phyloP scores from a whole-genome alignment of 2,329 filamentous ascomycete species.

The Pseudogymnoascus sp. region DNA sequence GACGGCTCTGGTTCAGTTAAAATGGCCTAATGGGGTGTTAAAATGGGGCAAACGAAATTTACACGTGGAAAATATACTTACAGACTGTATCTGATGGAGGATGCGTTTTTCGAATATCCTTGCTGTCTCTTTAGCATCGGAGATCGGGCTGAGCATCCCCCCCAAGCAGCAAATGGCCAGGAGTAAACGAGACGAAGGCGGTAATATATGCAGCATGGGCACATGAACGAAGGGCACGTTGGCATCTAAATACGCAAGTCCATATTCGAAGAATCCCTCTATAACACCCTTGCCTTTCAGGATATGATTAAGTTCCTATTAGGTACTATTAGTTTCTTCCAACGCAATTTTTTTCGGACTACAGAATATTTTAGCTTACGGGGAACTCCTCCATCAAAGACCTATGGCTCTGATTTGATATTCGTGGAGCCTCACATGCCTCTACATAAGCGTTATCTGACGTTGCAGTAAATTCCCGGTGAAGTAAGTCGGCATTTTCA shows the following conservation, averaged over 20 bases:
- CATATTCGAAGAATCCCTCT: not conserved
- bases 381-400: not conserved
- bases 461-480: constrained; percentile 25
- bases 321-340: not conserved
- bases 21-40: not conserved
- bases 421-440: constrained; percentile 32
- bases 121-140: not conserved
- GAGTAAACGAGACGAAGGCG: not conserved
- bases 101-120: not conserved
- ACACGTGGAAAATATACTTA: not conserved
- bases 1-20: not conserved
- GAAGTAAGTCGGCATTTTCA: not conserved
- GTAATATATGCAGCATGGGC: not conserved
- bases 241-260: not conserved
- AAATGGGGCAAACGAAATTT: not conserved
- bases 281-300: not conserved
- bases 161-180: not conserved
- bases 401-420: constrained; percentile 11
- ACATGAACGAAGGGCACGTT: not conserved
- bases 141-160: not conserved
- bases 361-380: not conserved
- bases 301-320: not conserved
- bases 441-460: constrained; percentile 32
- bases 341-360: not conserved
- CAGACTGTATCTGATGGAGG: not conserved